Evolutionary conservation across 1,284 basidiomycete species (phyloP), one percentile per base, ranked within the genome.

Genomic region (Earliella scabrosa): DNA sequence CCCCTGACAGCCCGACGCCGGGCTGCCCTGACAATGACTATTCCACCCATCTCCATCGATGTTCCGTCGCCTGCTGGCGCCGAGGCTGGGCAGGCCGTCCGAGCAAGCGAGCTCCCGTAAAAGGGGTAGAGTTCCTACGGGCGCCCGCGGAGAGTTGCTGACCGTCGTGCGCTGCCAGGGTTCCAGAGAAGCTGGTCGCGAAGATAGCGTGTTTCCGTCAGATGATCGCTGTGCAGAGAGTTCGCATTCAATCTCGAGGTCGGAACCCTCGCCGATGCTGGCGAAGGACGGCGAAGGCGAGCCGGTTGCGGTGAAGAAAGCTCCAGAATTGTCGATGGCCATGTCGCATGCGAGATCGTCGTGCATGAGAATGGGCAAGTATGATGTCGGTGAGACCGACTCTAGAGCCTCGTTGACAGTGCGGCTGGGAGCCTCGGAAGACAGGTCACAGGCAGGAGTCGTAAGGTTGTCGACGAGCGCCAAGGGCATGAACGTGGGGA

Each of bases 341-440:
- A 55, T 35, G 40, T 38, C 36, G 45, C 43, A 44, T 18, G 34
- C 21, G 16, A 45, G 60, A 62, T 62, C 60, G 60, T 59, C 60
- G 54, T 50, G 54, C 18, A 56, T 32, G 31, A 40, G 45, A 54
- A 61, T 14, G 21, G 54, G 54, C 26, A 54, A 36, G 36, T 43
- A 41, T 45, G 51, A 47, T 46, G 54, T 52, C 45, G 47, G 13
- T 20, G 32, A 34, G 11, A 39, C 24, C 27, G 46, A 23, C 29
- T 48, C 48, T 14, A 45, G 44, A 48, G 45, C 21, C 20, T 43
- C 50, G 23, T 38, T 41, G 32, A 53, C n/a, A 38, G 20, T 20
- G 29, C 24, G 39, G 24, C 40, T 27, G 32, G 38, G 32, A 40
- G 18, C 46, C 31, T 43, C 24, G 38, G 43, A 31, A 20, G 6